These are phyloP conservation scores for Candida dubliniensis DNA, from an alignment of 1,139 yeast species.

Conservation along the genomic window DNA sequence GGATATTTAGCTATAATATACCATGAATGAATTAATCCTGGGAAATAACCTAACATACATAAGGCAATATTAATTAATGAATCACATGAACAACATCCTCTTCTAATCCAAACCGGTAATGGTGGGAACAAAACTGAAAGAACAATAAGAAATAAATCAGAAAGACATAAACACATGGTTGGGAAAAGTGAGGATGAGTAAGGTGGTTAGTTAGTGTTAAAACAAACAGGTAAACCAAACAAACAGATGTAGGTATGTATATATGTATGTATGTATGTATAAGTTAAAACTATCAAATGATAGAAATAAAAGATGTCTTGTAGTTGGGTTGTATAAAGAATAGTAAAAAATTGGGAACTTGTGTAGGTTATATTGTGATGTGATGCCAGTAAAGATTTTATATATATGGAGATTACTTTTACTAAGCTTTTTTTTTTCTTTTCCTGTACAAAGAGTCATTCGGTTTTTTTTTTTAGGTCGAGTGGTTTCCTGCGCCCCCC, in stretches of 20 bases:
- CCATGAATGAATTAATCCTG: constrained; percentile 70
- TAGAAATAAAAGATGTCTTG: too few species aligned
- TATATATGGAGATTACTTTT: background rate
- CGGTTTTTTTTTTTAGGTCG: background rate
- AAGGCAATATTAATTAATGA: constrained; percentile 59
- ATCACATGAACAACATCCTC: constrained; percentile 64
- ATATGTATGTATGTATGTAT: too few species aligned
- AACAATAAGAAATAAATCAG: constrained; percentile 58
- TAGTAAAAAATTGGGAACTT: background rate
- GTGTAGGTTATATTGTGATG: background rate
- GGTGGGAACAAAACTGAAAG: constrained; percentile 69
- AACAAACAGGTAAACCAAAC: background rate
- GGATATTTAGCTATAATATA: constrained; percentile 57
- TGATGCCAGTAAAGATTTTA: too few species aligned
- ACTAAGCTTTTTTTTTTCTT: too few species aligned
- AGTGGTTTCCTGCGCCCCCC: too few species aligned
- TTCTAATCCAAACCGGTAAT: constrained; percentile 66
- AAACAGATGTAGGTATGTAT: too few species aligned
- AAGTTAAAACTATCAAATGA: background rate
- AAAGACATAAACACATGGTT: constrained; percentile 24
- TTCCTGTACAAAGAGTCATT: background rate
- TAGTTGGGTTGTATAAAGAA: too few species aligned
- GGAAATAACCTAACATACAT: constrained; percentile 62
- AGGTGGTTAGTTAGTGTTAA: background rate
- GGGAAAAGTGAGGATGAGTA: background rate